phyloP scores from a whole-genome alignment of 768 basidiomycete genomes.

The Ephemerocybe angulata region DNA sequence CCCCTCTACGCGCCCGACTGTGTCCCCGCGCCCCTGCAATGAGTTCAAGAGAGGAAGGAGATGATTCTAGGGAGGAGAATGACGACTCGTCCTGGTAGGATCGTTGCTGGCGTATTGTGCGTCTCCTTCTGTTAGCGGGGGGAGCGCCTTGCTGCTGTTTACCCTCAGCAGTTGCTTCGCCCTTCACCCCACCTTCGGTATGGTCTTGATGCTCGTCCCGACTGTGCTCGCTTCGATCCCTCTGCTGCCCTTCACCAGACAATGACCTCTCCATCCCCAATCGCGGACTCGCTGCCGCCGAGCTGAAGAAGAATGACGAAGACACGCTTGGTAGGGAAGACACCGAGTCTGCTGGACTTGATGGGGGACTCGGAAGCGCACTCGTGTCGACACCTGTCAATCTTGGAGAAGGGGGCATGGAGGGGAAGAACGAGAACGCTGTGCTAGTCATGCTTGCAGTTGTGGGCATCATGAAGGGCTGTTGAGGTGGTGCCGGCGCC shows the following conservation, averaged over 20 bases:
- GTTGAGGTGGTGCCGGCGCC: not conserved
- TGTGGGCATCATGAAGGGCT: not conserved
- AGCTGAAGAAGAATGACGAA: constrained; percentile 77
- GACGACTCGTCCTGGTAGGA: constrained; percentile 23
- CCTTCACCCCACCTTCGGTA: not conserved
- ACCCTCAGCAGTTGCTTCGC: not conserved
- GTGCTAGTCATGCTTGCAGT: not conserved
- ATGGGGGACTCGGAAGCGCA: constrained; percentile 52
- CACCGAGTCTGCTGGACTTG: constrained; percentile 59
- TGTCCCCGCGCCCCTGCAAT: not conserved
- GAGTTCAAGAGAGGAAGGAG: not conserved
- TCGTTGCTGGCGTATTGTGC: not conserved
- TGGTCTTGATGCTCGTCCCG: not conserved
- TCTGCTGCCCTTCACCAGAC: not conserved
- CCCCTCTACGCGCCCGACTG: not conserved
- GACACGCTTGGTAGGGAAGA: constrained; percentile 72
- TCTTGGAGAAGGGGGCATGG: constrained; percentile 45
- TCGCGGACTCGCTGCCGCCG: constrained; percentile 65
- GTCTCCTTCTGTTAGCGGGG: not conserved
- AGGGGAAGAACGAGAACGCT: constrained; percentile 17
- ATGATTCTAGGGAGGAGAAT: constrained; percentile 26
- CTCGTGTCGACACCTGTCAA: constrained; percentile 27
- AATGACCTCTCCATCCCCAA: constrained; percentile 28
- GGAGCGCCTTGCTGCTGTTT: not conserved
- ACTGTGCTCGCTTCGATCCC: not conserved